Conservation (phyloP, 2,329 filamentous ascomycete genomes). For the Cercospora brassicicola region DNA sequence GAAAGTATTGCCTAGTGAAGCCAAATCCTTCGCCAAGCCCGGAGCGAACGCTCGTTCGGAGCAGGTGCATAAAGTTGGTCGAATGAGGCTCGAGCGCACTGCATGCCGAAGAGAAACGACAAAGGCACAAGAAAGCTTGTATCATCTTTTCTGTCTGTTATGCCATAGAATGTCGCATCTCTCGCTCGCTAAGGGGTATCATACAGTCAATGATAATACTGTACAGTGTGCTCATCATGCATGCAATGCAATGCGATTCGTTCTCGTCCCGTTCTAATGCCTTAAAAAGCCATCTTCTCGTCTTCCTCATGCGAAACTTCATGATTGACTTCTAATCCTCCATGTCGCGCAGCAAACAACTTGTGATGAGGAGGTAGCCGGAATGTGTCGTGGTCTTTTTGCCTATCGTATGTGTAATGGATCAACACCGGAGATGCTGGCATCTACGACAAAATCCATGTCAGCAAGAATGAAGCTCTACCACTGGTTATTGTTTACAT, state of each 20-base stretch:
- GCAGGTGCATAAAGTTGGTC: not conserved
- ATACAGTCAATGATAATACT: conserved; percentile 1
- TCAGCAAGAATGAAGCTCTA: not conserved
- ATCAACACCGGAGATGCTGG: not conserved
- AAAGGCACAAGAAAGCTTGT: not conserved
- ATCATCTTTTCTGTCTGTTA: not conserved
- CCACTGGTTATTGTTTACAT: not conserved
- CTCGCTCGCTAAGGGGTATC: not conserved
- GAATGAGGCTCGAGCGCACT: not conserved
- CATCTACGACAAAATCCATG: not conserved
- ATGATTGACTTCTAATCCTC: not conserved
- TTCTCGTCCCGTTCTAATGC: not conserved
- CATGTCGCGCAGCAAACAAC: not conserved
- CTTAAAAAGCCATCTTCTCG: not conserved
- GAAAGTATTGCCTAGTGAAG: not conserved
- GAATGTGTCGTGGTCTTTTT: not conserved
- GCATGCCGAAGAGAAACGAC: not conserved
- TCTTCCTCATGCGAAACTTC: not conserved
- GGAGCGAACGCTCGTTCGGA: not conserved
- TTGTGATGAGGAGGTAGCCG: not conserved
- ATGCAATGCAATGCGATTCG: not conserved
- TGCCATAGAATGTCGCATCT: not conserved
- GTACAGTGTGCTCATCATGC: not conserved
- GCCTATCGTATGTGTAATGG: not conserved
- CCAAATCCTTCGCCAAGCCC: not conserved